phyloP scores from a whole-genome alignment of 2,329 filamentous ascomycete genomes.

The Alternaria solani region DNA sequence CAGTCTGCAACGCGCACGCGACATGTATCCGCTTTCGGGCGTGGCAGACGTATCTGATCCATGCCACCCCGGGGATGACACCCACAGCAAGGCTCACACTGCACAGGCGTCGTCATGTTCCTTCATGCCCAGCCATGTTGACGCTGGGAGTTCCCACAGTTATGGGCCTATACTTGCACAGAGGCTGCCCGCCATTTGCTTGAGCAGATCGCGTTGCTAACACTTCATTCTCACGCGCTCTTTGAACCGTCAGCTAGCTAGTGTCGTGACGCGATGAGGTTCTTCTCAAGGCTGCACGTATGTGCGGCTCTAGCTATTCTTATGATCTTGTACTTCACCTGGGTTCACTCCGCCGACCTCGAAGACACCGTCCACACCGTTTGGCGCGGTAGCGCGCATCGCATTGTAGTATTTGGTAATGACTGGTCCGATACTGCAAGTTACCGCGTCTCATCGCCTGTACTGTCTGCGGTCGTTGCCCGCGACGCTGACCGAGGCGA shows the following conservation, averaged over 20 bases:
- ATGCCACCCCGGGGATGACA: constrained; percentile 5
- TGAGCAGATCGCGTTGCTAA: constrained; percentile 2
- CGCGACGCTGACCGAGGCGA: constrained; percentile 43
- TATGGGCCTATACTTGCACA: constrained; percentile 17
- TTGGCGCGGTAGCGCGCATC: constrained; percentile 39
- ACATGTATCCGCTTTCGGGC: constrained; percentile 23
- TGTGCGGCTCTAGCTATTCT: constrained; percentile 36
- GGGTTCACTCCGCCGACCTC: constrained; percentile 39
- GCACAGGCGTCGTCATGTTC: constrained; percentile 35
- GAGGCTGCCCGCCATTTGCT: constrained; percentile 24
- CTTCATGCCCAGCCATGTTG: constrained; percentile 20
- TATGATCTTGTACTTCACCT: constrained; percentile 43
- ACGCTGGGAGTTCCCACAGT: constrained; percentile 18
- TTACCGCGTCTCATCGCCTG: constrained; percentile 45
- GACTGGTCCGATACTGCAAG: constrained; percentile 51
- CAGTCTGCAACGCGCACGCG: constrained; percentile 17
- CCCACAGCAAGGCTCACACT: constrained; percentile 8
- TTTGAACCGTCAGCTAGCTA: not conserved
- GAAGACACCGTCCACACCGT: constrained; percentile 37
- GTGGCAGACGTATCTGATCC: constrained; percentile 16
- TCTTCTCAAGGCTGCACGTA: constrained; percentile 41
- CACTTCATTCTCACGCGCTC: not conserved
- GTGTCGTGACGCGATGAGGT: constrained; percentile 35
- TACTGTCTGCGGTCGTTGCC: constrained; percentile 26
- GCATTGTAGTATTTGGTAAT: constrained; percentile 51